Percentiles rank a stretch among this genome's conserved stretches.
Evolutionary conservation across 2,329 filamentous ascomycete species (phyloP).

Genomic region (Trichoderma aggressivum): DNA sequence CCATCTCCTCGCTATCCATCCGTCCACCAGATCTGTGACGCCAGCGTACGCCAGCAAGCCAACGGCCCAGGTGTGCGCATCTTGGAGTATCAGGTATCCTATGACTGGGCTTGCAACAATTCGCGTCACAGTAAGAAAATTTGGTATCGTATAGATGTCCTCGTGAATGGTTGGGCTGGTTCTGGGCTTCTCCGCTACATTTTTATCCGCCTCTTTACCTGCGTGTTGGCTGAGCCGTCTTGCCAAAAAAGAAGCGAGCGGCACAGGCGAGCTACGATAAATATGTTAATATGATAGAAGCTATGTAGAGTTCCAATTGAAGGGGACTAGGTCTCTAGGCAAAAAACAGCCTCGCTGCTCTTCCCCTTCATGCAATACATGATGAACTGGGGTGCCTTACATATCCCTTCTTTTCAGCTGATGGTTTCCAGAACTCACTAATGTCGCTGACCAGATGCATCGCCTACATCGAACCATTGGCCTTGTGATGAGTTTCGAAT

Average conservation of each 20-base stretch:
- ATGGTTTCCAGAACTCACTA: background rate
- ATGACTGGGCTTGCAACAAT: constrained; percentile 78
- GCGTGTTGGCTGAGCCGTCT: constrained; percentile 16
- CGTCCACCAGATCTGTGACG: constrained; percentile 87
- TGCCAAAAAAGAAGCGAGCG: background rate
- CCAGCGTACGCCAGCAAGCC: constrained; percentile 90
- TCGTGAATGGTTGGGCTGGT: constrained; percentile 53
- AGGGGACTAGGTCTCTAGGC: background rate
- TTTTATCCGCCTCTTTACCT: constrained; percentile 9
- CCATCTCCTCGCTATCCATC: constrained; percentile 87
- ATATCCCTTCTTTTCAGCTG: background rate
- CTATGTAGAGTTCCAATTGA: background rate
- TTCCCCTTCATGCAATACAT: background rate
- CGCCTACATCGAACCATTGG: background rate
- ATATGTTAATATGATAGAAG: background rate
- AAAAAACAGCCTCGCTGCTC: background rate
- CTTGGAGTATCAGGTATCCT: constrained; percentile 83
- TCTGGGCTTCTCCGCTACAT: background rate
- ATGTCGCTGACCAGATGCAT: background rate
- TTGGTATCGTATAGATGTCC: constrained; percentile 96
- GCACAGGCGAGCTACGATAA: background rate
- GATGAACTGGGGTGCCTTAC: background rate
- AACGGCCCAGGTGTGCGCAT: constrained; percentile 74
- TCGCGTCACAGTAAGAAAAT: constrained; percentile 84
- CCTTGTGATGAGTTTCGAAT: background rate